Evolutionary conservation across 192 early-diverging fungal species (phyloP), one percentile per base, ranked within the genome.

Genomic region (Irineochytrium annulatum): DNA sequence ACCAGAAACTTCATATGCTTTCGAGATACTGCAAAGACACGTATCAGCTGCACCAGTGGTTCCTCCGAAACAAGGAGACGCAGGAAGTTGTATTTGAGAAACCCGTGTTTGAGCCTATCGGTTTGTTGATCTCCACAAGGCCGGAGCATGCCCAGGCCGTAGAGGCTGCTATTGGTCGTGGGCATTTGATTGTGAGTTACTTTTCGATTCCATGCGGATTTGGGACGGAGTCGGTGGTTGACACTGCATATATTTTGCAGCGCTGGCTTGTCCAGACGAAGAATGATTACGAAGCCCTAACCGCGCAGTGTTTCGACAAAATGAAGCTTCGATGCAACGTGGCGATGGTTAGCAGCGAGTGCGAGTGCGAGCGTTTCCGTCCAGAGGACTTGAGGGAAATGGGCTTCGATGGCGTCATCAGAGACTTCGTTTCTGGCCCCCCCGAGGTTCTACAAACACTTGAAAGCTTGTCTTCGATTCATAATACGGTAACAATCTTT

Each of bases 341-440:
- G 1, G 62, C 65, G 3, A 55, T 43, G 41, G 57, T 65, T 20
- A 19, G 49, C 1, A 31, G 54, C 29, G 26, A 46, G n/a, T 51
- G 49, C 28, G 30, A n/a, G 24, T 49, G 68, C 26, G 19, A 54
- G 22, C 52, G 29, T 14, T 57, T 30, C 28, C 52, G 33, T 19
- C 43, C 35, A 43, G 39, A 60, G n/a, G 28, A 65, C 66, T 43
- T 95, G 4, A 45, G 53, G 6, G 27, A 48, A 1, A 67, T 83
- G 30, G 90, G 90, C 1, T 88, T 98, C 57, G 88, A 90, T 33
- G 78, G 87, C 29, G 90, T 84, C 55, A 55, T 87, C 14, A 69
- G 88, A 30, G 87, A 95, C 68, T 76, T 85, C 34, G 37, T 98
- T 2, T 87, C 91, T 14, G 91, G 84, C 0, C 88, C 88, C 4